These are phyloP conservation scores for Berkeleyomyces rouxiae DNA, from an alignment of 2,329 filamentous ascomycete genomes.

Conservation along the genomic window DNA sequence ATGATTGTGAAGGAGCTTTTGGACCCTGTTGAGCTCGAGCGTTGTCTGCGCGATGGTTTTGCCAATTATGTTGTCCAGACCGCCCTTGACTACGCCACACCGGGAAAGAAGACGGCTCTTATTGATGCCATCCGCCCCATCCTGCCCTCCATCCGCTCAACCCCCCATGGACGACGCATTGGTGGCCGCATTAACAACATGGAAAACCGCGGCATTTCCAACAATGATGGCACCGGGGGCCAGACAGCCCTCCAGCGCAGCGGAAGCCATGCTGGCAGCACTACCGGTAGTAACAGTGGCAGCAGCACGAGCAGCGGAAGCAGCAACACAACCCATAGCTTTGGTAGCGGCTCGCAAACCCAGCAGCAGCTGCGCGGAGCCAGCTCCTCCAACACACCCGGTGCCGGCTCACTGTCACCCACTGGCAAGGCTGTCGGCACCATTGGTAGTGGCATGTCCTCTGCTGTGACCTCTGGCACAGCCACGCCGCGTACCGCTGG, in stretches of 20 bases:
- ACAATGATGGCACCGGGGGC: slow-evolving; percentile 35
- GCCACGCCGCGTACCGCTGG: slow-evolving; percentile 9
- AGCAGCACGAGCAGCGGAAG: not conserved
- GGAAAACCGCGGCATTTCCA: slow-evolving; percentile 33
- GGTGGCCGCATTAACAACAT: slow-evolving; percentile 65
- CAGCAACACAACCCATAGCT: not conserved
- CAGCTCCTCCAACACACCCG: slow-evolving; percentile 5
- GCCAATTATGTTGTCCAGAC: slow-evolving; percentile 99
- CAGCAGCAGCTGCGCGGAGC: slow-evolving; percentile 3
- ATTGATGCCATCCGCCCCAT: slow-evolving; percentile 76
- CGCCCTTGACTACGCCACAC: slow-evolving; percentile 69
- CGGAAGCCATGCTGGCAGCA: slow-evolving; percentile 13
- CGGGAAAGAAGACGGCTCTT: slow-evolving; percentile 53
- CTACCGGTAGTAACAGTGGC: not conserved
- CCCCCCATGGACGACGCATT: slow-evolving; percentile 87
- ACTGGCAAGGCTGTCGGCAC: not conserved
- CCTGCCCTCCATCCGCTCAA: slow-evolving; percentile 69
- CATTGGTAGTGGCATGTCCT: slow-evolving; percentile 7
- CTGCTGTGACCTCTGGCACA: slow-evolving; percentile 5
- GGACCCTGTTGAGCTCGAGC: slow-evolving; percentile 59
- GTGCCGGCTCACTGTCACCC: slow-evolving; percentile 7
- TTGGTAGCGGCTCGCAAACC: not conserved
- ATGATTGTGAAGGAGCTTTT: slow-evolving; percentile 74
- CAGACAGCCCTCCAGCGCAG: slow-evolving; percentile 31
- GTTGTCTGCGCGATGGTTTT: slow-evolving; percentile 77